These are phyloP conservation scores for Clarireedia sp. DNA, from an alignment of 2,329 filamentous ascomycete genomes.

Conservation along the genomic window DNA sequence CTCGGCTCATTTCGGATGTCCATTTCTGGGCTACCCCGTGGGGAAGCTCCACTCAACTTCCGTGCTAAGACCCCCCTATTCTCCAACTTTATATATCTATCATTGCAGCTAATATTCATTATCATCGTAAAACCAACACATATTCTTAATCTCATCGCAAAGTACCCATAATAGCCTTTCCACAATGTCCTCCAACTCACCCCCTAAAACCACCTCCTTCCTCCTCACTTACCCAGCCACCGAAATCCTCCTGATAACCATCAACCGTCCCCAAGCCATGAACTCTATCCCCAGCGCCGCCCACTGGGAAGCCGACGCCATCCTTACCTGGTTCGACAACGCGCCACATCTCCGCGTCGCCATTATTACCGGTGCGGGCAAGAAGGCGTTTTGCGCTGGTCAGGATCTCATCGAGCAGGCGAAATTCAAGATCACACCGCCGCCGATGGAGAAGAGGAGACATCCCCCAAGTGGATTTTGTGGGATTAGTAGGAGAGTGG, in stretches of 20 bases:
- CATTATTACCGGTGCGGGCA: constrained; percentile 54
- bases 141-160: constrained; percentile 22
- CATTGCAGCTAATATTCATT: too few relatives aligned
- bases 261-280: constrained; percentile 43
- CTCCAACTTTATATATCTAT: too few relatives aligned
- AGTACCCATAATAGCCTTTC: constrained; percentile 33
- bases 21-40: too few relatives aligned
- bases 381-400: constrained; percentile 58
- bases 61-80: too few relatives aligned
- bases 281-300: constrained; percentile 38
- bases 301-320: constrained; percentile 34
- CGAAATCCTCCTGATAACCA: constrained; percentile 50
- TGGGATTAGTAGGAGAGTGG: constrained; percentile 56
- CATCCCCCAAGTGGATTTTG: constrained; percentile 46
- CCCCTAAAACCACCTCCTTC: constrained; percentile 16
- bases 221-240: constrained; percentile 38
- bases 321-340: constrained; percentile 54
- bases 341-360: constrained; percentile 53
- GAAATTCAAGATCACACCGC: constrained; percentile 32
- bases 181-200: constrained; percentile 32
- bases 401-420: constrained; percentile 58
- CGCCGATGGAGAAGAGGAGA: constrained; percentile 23
- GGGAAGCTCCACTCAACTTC: too few relatives aligned
- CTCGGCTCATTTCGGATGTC: too few relatives aligned
- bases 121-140: too few relatives aligned